These are phyloP conservation scores for Myrica gale DNA, from an alignment of 306 rosid species.

Conservation along the genomic window DNA sequence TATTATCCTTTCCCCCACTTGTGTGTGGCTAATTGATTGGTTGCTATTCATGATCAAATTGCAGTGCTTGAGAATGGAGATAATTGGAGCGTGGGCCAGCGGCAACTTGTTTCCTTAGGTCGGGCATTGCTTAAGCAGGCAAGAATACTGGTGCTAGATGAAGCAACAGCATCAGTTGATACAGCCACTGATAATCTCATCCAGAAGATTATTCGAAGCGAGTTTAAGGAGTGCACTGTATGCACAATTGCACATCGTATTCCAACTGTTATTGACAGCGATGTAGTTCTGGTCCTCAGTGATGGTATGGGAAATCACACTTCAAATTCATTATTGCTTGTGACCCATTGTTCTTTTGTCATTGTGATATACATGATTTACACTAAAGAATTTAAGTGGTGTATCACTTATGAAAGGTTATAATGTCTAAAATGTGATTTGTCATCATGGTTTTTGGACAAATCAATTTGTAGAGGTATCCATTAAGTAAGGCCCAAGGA, in stretches of 20 bases:
- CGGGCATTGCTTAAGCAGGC: constrained; percentile 95
- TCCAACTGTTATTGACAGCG: constrained; percentile 93
- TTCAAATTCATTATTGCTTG: neutral
- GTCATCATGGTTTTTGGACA: neutral
- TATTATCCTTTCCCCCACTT: neutral
- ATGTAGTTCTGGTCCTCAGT: constrained; percentile 77
- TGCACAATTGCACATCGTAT: constrained; percentile 93
- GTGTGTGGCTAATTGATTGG: constrained; percentile 5
- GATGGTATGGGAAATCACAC: constrained; percentile 57
- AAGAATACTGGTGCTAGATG: constrained; percentile 89
- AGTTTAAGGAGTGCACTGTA: constrained; percentile 81
- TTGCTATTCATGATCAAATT: constrained; percentile 26
- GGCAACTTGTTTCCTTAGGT: constrained; percentile 92
- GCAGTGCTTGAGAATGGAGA: constrained; percentile 99
- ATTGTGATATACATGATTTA: neutral
- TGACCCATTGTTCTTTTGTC: neutral
- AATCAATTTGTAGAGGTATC: neutral
- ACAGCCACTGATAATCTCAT: constrained; percentile 86
- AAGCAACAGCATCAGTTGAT: constrained; percentile 98
- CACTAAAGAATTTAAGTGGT: neutral
- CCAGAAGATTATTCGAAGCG: constrained; percentile 79
- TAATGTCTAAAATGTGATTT: neutral
- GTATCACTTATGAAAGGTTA: neutral
- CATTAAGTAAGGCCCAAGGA: neutral
- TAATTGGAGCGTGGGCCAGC: constrained; percentile 98